These are phyloP conservation scores for Dactylis glomerata DNA, from an alignment of 176 grass and related monocot genomes.

Conservation along the genomic window DNA sequence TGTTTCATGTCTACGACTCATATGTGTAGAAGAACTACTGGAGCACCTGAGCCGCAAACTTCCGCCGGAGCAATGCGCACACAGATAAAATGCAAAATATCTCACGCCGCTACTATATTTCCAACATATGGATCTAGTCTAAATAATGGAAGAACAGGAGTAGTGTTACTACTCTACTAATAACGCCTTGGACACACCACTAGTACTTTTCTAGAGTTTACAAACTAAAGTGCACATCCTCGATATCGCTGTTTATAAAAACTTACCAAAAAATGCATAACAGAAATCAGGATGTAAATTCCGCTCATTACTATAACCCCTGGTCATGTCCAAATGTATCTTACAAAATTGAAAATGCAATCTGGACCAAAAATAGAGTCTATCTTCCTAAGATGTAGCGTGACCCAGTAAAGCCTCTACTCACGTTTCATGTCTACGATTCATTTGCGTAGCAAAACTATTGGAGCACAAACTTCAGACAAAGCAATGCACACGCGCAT, in stretches of 20 bases:
- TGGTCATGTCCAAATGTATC: neutral
- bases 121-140: constrained; percentile 6
- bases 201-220: neutral
- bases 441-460: neutral
- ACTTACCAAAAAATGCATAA: neutral
- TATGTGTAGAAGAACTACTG: neutral
- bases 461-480: neutral
- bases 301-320: neutral
- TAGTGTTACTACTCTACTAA: neutral
- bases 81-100: constrained; percentile 6
- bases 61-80: neutral
- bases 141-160: constrained; percentile 6
- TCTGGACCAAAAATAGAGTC: neutral
- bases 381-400: neutral
- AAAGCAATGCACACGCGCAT: neutral
- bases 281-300: constrained; percentile 6
- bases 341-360: neutral
- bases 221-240: neutral
- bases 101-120: neutral
- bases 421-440: neutral
- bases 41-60: neutral
- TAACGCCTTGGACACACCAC: neutral
- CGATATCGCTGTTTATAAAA: neutral
- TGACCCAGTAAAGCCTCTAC: neutral
- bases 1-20: neutral